A percentile compares a stretch with the other conserved stretches of the same genome.
Evolutionary conservation across 441 rosid genomes (phyloP).

Genomic region (Croton laevigatus): DNA sequence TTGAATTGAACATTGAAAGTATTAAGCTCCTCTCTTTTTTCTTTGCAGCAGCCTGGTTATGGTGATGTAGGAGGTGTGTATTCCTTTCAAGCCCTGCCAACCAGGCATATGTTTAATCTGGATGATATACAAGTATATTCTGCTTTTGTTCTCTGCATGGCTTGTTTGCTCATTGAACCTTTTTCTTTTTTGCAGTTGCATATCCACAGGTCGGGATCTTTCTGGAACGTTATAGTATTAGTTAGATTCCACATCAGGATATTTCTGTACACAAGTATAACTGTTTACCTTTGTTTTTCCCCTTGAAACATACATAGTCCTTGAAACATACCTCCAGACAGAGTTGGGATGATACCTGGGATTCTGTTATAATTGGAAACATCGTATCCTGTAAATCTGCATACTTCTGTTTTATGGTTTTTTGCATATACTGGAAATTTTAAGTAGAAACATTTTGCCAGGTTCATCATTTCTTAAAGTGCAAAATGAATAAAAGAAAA

Average conservation of each 20-base stretch:
- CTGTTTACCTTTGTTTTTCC: background rate
- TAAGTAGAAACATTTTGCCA: background rate
- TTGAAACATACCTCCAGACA: background rate
- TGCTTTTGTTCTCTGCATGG: conserved; percentile 18
- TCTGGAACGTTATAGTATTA: conserved; percentile 8
- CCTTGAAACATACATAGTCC: background rate
- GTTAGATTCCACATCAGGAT: conserved; percentile 7
- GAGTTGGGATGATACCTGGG: background rate
- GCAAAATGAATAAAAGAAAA: background rate
- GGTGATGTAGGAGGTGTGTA: conserved; percentile 82
- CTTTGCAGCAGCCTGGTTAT: conserved; percentile 64
- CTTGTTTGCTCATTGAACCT: conserved; percentile 25
- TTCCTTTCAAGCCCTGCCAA: conserved; percentile 34
- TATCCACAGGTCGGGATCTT: conserved; percentile 84
- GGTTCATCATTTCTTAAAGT: background rate
- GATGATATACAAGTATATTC: conserved; percentile 12
- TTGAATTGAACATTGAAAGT: background rate
- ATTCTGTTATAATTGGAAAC: background rate
- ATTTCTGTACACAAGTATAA: background rate
- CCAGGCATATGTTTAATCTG: conserved; percentile 32
- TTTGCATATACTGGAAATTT: background rate
- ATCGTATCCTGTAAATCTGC: background rate
- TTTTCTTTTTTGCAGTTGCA: conserved; percentile 54
- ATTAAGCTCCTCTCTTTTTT: conserved; percentile 22
- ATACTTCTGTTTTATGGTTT: background rate